These are phyloP conservation scores for Xylaria flabelliformis DNA, from an alignment of 495 filamentous ascomycete species.

Conservation along the genomic window DNA sequence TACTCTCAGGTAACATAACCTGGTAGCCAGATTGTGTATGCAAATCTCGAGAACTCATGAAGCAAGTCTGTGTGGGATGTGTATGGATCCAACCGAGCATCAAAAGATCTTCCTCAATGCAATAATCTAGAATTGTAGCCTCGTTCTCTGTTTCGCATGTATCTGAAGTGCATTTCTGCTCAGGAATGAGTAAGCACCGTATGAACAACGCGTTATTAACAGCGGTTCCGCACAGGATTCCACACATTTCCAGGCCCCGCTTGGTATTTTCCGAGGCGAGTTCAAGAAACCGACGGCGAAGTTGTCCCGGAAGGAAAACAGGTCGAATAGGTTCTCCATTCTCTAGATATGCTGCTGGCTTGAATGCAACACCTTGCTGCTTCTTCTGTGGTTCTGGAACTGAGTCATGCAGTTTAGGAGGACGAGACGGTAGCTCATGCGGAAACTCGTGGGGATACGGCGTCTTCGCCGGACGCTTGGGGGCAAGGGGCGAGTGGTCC, in stretches of 20 bases:
- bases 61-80: constrained; percentile 94
- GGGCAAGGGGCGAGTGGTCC: constrained; percentile 23
- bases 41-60: constrained; percentile 92
- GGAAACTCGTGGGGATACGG: constrained; percentile 21
- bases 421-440: constrained; percentile 42
- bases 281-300: constrained; percentile 74
- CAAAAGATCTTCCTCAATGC: constrained; percentile 82
- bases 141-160: constrained; percentile 95
- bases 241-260: constrained; percentile 89
- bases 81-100: constrained; percentile 98
- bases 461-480: constrained; percentile 39
- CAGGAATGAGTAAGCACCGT: constrained; percentile 83
- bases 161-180: constrained; percentile 86
- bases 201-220: constrained; percentile 95
- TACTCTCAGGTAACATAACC: constrained; percentile 90
- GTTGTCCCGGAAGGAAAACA: constrained; percentile 78
- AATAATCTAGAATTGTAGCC: constrained; percentile 81
- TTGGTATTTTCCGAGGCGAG: constrained; percentile 77
- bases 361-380: constrained; percentile 66
- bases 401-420: constrained; percentile 45
- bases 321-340: constrained; percentile 85
- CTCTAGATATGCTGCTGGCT: constrained; percentile 84
- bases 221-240: constrained; percentile 87
- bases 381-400: constrained; percentile 33
- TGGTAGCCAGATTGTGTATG: constrained; percentile 95